Conservation (phyloP, 768 basidiomycete species). For the Hydnum rufescens region DNA sequence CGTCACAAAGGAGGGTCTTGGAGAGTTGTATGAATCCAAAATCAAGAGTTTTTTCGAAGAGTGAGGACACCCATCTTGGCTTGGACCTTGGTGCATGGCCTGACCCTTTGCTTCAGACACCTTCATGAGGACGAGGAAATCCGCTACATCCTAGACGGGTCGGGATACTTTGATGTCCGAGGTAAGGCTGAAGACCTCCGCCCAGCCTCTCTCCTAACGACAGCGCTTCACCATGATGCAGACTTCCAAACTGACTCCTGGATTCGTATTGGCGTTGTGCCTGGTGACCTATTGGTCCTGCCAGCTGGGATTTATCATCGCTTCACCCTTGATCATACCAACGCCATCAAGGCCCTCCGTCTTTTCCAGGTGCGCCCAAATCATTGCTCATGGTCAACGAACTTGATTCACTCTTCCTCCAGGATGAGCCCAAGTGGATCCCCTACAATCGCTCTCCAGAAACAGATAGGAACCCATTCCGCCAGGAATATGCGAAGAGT, state of each 20-base stretch:
- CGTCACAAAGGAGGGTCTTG: conserved; percentile 58
- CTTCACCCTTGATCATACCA: conserved; percentile 65
- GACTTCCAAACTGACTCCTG: conserved; percentile 49
- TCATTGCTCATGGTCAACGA: not conserved
- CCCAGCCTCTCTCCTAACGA: not conserved
- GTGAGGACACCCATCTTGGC: conserved; percentile 23
- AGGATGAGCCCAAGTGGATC: conserved; percentile 88
- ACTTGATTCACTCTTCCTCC: not conserved
- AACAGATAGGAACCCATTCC: conserved; percentile 45
- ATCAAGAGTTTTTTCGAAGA: conserved; percentile 71
- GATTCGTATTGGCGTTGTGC: conserved; percentile 58
- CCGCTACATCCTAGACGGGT: conserved; percentile 68
- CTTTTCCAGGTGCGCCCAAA: conserved; percentile 50
- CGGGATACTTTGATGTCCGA: conserved; percentile 82
- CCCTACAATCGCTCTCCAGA: conserved; percentile 43
- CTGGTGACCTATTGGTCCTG: conserved; percentile 71
- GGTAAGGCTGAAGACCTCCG: conserved; percentile 28
- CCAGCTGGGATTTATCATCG: conserved; percentile 90
- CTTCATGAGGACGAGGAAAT: conserved; percentile 96
- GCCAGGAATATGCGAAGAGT: conserved; percentile 46
- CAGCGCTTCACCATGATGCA: conserved; percentile 14
- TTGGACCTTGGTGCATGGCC: not conserved
- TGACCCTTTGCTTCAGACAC: conserved; percentile 30
- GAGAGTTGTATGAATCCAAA: conserved; percentile 66
- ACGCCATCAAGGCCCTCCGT: conserved; percentile 57